Base-by-base conservation (phyloP, 805 yeast genomes). In the Zygoascus biomembranicola region DNA sequence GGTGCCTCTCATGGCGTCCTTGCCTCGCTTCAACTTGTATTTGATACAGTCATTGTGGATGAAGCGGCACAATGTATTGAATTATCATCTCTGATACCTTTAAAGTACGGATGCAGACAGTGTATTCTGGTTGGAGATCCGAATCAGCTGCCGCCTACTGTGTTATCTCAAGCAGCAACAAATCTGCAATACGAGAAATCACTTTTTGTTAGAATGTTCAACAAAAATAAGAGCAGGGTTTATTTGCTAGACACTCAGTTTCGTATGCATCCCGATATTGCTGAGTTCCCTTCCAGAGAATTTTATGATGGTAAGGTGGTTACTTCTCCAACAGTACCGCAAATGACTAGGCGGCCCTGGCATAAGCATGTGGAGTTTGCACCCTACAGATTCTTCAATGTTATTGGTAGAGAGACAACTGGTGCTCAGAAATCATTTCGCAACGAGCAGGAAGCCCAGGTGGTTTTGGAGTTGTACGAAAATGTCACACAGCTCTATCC, bases 111-210 rank as follows among this genome's bases (percentile, higher is more conserved):
- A 1, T 87, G 95, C 62, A 82, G 77, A 55, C 81, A 82, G 52
- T 92, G 98, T 71, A 85, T 94, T 49, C 86, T 94, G 95, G 99
- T 94, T 47, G 99, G 99, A 67, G 99, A 94, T 72, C 98, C 98
- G 1, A 90, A 94, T 66, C 99, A 94, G 71, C 76, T 94, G 57
- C 99, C 99, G 0, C 99, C 99, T 0, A 92, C 99, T 0, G 98
- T 92, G 10, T 70, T 94, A 18, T 92, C 97, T 0, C 90, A 86
- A 61, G 84, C 81, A 13, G 98, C 99, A 1, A 84, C 95, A 1
- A 73, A 79, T 4, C 79, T 75, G 61, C 80, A 81, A 44, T 94
- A 94, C 64, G 96, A 92, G 58, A 96, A 92, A 68, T 86, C 95
- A 65, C 73, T 94, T 63, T 94, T 94, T 68, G 98, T 92, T 43